Evolutionary conservation across 2,329 filamentous ascomycete species (phyloP), one percentile per base, ranked within the genome.

Genomic region (Clonostachys rosea): DNA sequence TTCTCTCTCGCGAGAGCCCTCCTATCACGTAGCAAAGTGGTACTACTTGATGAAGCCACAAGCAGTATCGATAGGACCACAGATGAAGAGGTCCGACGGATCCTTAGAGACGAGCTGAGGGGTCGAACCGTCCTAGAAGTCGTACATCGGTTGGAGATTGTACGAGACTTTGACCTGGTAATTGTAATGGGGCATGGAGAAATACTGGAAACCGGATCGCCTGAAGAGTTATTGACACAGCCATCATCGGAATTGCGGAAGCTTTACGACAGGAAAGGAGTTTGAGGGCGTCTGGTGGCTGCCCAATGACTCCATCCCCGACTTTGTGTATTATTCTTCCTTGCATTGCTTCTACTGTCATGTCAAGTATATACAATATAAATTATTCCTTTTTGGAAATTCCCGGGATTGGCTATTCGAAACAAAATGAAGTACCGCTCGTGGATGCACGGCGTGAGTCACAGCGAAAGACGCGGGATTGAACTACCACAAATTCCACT

Each of bases 1-100:
- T 80, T 86, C 53, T 80, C 74, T 52, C 67, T 85, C 8, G 80
- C 77, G 3, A 64, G 80, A 4, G 81, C 78, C 0, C 65, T 84
- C 24, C 59, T 84, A 20, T 61, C 70, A 5, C 49, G 57, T 35
- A 18, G 35, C 8, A 49, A 33, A 3, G 34, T 47, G 3, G 45
- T 45, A 34, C 47, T 52, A 3, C 34, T 51, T 17, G 51, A 50
- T 20, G 64, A 66, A 43, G 57, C 61, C 18, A 64, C 59, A 5
- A 63, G 60, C 5, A 63, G 56, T 42, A 53, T 66, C 6, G 63
- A 66, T 18, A 50, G 46, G 6, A 44, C 46, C 3, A 66, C 62
- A 0, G 57, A 65, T 16, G 43, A 56, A 6, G 53, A 57, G 14
- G 55, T 65, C 12, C 53, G 59, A 0, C 34, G 46, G 1, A 51